Percentiles rank a stretch among this genome's conserved stretches.
phyloP scores from a whole-genome alignment of 148 eudicot genomes.

The Rhododendron simsii region DNA sequence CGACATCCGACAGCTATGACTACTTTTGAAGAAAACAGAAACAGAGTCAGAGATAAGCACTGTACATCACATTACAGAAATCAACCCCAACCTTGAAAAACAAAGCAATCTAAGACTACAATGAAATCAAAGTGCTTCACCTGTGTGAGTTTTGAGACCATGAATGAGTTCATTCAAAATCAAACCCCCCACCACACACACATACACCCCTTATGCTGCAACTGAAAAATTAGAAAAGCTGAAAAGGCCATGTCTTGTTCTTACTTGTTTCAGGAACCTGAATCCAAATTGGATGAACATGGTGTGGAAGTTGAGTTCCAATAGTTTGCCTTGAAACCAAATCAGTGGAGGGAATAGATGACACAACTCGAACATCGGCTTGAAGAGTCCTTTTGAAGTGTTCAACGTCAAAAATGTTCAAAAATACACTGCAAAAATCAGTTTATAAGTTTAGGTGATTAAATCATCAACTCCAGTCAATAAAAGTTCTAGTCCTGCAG shows the following conservation, averaged over 20 bases:
- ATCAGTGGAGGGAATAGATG: slow-evolving; percentile 68
- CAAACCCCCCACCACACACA: too few relatives aligned
- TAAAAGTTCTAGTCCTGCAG: background rate
- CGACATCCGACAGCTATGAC: too few relatives aligned
- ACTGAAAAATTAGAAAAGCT: background rate
- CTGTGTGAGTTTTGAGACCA: too few relatives aligned
- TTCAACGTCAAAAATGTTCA: slow-evolving; percentile 67
- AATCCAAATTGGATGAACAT: slow-evolving; percentile 70
- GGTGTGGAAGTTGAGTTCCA: slow-evolving; percentile 59
- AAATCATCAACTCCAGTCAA: background rate
- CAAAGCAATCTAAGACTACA: too few relatives aligned
- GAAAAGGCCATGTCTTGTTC: background rate
- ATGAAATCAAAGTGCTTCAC: too few relatives aligned
- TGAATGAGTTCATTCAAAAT: background rate
- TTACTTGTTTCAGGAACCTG: slow-evolving; percentile 70
- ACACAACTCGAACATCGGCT: slow-evolving; percentile 69
- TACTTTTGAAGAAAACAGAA: too few relatives aligned
- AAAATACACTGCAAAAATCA: slow-evolving; percentile 55
- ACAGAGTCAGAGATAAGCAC: too few relatives aligned
- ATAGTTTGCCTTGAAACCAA: slow-evolving; percentile 54
- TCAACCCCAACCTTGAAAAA: too few relatives aligned
- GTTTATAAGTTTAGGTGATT: background rate
- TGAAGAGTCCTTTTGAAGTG: slow-evolving; percentile 75
- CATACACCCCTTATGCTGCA: background rate
- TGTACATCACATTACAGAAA: too few relatives aligned